These are phyloP conservation scores for Phytophthora europaea DNA, from an alignment of 352 stramenopile genomes.

Conservation along the genomic window DNA sequence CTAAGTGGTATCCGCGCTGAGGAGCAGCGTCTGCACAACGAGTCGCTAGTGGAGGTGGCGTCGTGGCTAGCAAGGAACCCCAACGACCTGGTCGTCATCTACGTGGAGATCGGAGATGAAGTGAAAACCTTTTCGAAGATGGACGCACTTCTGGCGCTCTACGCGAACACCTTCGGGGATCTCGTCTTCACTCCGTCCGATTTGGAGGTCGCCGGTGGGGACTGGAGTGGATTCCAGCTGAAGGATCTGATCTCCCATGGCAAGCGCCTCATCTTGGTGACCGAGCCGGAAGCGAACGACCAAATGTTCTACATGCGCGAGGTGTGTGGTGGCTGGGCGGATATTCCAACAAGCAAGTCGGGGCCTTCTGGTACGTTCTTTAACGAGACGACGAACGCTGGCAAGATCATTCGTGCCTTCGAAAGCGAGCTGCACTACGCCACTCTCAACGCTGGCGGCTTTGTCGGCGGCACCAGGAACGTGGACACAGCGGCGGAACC, in stretches of 20 bases:
- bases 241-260: conserved; percentile 49
- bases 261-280: conserved; percentile 63
- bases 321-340: conserved; percentile 54
- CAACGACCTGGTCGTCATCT: conserved; percentile 58
- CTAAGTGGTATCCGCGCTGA: conserved; percentile 77
- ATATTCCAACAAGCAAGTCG: conserved; percentile 36
- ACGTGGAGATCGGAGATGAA: conserved; percentile 51
- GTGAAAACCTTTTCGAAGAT: conserved; percentile 41
- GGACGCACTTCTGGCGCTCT: conserved; percentile 50
- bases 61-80: conserved; percentile 58
- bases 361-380: conserved; percentile 37
- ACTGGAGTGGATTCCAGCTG: conserved; percentile 58
- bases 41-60: conserved; percentile 60
- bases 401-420: conserved; percentile 56
- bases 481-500: conserved; percentile 26
- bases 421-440: conserved; percentile 59
- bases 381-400: conserved; percentile 42
- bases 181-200: conserved; percentile 56
- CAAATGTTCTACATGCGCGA: conserved; percentile 56
- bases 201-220: conserved; percentile 36
- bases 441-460: conserved; percentile 43
- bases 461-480: conserved; percentile 25
- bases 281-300: conserved; percentile 46
- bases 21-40: conserved; percentile 55
- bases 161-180: conserved; percentile 53